These are phyloP conservation scores for Phytopythium oedochilum DNA, from an alignment of 352 stramenopile species.

Conservation along the genomic window DNA sequence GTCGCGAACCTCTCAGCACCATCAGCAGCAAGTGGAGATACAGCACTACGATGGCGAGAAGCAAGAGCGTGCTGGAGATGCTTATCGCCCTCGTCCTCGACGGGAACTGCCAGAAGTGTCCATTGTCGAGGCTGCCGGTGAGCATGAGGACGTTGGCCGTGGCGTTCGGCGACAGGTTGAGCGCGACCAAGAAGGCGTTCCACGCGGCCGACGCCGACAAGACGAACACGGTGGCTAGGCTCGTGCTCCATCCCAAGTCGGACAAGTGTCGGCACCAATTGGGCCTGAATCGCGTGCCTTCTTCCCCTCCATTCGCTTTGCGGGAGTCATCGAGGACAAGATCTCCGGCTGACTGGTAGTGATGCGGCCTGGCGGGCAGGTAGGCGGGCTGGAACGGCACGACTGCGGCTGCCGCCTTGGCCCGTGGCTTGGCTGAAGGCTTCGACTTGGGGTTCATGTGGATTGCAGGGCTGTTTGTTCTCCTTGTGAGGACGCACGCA, in stretches of 20 bases:
- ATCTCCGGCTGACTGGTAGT: neutral
- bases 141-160: conserved; percentile 32
- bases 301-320: neutral
- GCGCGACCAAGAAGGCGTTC: conserved; percentile 26
- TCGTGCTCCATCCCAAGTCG: conserved; percentile 11
- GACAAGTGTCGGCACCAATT: conserved; percentile 6
- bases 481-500: too few relatives aligned
- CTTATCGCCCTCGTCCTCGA: conserved; percentile 4
- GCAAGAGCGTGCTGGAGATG: neutral
- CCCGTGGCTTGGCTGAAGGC: neutral
- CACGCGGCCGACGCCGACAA: conserved; percentile 17
- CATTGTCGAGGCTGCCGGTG: conserved; percentile 24
- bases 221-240: conserved; percentile 14
- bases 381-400: neutral
- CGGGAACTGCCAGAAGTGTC: conserved; percentile 23
- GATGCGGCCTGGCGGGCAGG: neutral
- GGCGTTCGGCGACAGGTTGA: conserved; percentile 24
- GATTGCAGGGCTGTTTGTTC: too few relatives aligned
- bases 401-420: neutral
- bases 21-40: neutral
- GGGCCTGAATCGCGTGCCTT: neutral
- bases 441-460: neutral
- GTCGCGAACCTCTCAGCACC: neutral
- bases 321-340: neutral
- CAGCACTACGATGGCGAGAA: neutral